Base-by-base conservation (phyloP, 192 early-diverging fungal species). In the Chytriomyces hyalinus region DNA sequence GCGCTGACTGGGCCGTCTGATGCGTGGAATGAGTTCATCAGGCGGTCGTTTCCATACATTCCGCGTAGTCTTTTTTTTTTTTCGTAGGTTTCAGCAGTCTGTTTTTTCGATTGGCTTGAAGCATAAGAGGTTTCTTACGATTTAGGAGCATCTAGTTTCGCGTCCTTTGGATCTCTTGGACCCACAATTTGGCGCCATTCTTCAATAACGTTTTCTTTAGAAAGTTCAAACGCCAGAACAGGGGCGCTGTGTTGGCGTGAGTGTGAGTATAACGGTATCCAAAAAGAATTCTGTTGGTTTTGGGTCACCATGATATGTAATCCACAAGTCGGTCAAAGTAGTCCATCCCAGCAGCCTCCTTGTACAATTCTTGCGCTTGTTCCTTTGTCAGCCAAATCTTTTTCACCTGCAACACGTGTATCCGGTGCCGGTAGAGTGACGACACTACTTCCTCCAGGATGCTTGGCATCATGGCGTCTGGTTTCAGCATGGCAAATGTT, bases 401-500 rank as follows among this genome's bases (percentile, higher is more conserved):
- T 53, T 83, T 80, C 57, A 76, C 81, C 44, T 81, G 53, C 17
- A 83, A 76, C 8, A 89, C 67, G 8, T 82, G 65, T 67, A 90
- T 86, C n/a, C 87, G 74, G 67, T 87, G 84, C 20, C 73, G 62
- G 24, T 80, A 59, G 50, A 89, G 75, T 11, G 67, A 69, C 11
- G 81, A 77, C 51, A 89, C 8, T 4, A 91, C 86, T 46, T 85
- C 75, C 20, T 82, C 84, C 44, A 89, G 57, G 2, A 81, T 67
- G 10, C 72, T 61, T 6, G 86, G 89, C 7, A 57, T 51, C 89
- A 90, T 89, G 5, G 83, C 86, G 68, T 91, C 90, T 13, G 90
- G 90, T 77, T 91, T 91, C 74, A 91, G 88, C 59, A 91, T 70
- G 3, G 89, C 89, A 44, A 90, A 65, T 0, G 88, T 90, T 3